Evolutionary conservation across 2,329 filamentous ascomycete genomes (phyloP), one percentile per base, ranked within the genome.

Genomic region (Hysterium pulicare): DNA sequence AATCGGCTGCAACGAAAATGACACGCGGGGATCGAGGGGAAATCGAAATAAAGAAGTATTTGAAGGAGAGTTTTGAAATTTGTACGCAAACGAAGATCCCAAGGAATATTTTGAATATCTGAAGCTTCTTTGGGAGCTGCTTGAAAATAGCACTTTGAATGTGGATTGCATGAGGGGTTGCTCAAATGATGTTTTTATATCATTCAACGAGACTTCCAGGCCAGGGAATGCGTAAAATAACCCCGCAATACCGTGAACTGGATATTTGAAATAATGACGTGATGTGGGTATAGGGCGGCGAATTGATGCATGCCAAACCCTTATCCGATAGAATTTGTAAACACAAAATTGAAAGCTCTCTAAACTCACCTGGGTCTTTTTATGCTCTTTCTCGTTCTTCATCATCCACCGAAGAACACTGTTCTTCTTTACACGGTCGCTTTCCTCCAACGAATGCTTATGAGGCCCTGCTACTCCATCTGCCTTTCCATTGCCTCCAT

Each of bases 361-460:
- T 45, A 22, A 23, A 46, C 62, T 55, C 53, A 67, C 63, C 57
- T 62, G 58, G 39, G 24, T 64, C 67, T 81, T 86, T 64, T 80
- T 87, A 39, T 74, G 74, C 31, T 83, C 82, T 62, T 81, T 86
- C 39, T 82, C 80, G 53, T 77, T 76, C 59, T 82, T 82, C 21
- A 83, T 68, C 41, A 86, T 56, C 63, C 76, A 78, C 51, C 87
- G 73, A 60, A 86, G 76, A 5, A 90, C 83, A 49, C 82, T 89
- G 49, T 86, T 90, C 71, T 87, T 90, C 71, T 90, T 90, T 26
- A 90, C 84, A 47, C 82, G 78, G 59, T 90, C 87, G 55, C 85
- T 90, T 54, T 84, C 84, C 41, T 80, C 80, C 6, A 91, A 66
- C 0, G 77, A 78, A 63, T 90, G 87, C 53, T 84, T 84, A 61